Evolutionary conservation across 495 filamentous ascomycete species (phyloP).

Genomic region (Daldinia childiae): DNA sequence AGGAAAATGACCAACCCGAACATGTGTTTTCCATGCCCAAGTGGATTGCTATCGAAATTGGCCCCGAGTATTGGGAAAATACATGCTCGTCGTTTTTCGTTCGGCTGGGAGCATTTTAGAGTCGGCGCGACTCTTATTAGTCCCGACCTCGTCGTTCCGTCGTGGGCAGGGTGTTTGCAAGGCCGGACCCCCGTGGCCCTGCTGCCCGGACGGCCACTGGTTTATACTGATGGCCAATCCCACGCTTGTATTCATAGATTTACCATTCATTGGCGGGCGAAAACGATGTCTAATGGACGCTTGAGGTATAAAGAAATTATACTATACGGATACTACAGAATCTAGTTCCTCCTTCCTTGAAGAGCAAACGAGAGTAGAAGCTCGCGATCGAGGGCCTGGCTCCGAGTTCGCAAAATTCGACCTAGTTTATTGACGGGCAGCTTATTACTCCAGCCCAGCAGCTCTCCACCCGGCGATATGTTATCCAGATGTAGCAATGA

Average conservation of each 20-base stretch:
- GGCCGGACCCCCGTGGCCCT: slow-evolving; percentile 22
- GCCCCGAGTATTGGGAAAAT: slow-evolving; percentile 9
- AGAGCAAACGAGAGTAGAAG: slow-evolving; percentile 23
- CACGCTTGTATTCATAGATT: slow-evolving; percentile 10
- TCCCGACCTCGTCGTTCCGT: slow-evolving; percentile 22
- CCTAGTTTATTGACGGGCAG: slow-evolving; percentile 27
- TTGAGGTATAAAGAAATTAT: slow-evolving; percentile 31
- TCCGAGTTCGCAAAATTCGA: slow-evolving; percentile 29
- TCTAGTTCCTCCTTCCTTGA: slow-evolving; percentile 21
- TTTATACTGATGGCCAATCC: slow-evolving; percentile 37
- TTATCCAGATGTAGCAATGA: slow-evolving; percentile 39
- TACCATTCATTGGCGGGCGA: slow-evolving; percentile 21
- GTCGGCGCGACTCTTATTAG: slow-evolving; percentile 29
- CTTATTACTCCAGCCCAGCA: slow-evolving; percentile 18
- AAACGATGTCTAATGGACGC: slow-evolving; percentile 26
- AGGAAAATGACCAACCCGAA: slow-evolving; percentile 27
- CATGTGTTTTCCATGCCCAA: slow-evolving; percentile 27
- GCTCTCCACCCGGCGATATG: slow-evolving; percentile 35
- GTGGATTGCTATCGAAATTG: slow-evolving; percentile 7
- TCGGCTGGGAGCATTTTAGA: slow-evolving; percentile 25
- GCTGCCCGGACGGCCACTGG: slow-evolving; percentile 28
- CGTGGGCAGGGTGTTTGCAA: slow-evolving; percentile 13
- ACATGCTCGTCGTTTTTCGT: slow-evolving; percentile 6
- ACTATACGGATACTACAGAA: slow-evolving; percentile 24
- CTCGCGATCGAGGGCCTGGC: slow-evolving; percentile 22